These are phyloP conservation scores for Wolfiporia cocos DNA, from an alignment of 1,284 basidiomycete genomes.

Conservation along the genomic window DNA sequence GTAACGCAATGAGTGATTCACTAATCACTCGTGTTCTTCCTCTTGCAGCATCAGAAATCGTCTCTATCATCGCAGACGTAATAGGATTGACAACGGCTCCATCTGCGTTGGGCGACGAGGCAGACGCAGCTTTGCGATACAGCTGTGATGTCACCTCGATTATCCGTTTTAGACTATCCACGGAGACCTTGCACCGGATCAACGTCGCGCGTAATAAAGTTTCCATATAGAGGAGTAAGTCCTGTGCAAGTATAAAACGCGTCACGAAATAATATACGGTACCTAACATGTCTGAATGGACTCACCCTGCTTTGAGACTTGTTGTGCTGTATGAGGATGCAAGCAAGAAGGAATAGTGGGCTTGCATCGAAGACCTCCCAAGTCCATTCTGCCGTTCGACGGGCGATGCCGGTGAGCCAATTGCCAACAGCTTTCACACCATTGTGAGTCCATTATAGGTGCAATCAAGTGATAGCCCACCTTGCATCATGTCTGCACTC, in stretches of 20 bases:
- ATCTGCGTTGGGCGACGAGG: constrained; percentile 17
- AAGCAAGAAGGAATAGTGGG: constrained; percentile 44
- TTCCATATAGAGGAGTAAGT: constrained; percentile 51
- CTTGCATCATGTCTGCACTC: constrained; percentile 42
- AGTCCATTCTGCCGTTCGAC: constrained; percentile 48
- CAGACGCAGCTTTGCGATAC: constrained; percentile 23
- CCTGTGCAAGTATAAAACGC: constrained; percentile 38
- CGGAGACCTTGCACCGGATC: constrained; percentile 42
- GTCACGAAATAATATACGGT: too few species aligned
- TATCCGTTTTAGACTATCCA: constrained; percentile 39
- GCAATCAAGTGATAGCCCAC: constrained; percentile 31
- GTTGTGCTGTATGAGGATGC: constrained; percentile 52
- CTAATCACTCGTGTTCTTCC: constrained; percentile 47
- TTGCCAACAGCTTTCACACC: constrained; percentile 43
- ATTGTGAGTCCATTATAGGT: constrained; percentile 3
- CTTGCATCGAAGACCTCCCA: constrained; percentile 45
- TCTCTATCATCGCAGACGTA: constrained; percentile 45
- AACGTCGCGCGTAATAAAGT: constrained; percentile 48
- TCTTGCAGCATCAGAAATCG: constrained; percentile 46
- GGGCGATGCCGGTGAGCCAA: constrained; percentile 43
- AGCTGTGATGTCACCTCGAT: constrained; percentile 43
- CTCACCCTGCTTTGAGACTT: constrained; percentile 50
- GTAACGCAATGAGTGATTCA: constrained; percentile 40
- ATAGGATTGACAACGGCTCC: constrained; percentile 33
- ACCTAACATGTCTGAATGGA: too few species aligned